These are phyloP conservation scores for Coemansia sp. DNA, from an alignment of 192 early-diverging fungal species.

Conservation along the genomic window DNA sequence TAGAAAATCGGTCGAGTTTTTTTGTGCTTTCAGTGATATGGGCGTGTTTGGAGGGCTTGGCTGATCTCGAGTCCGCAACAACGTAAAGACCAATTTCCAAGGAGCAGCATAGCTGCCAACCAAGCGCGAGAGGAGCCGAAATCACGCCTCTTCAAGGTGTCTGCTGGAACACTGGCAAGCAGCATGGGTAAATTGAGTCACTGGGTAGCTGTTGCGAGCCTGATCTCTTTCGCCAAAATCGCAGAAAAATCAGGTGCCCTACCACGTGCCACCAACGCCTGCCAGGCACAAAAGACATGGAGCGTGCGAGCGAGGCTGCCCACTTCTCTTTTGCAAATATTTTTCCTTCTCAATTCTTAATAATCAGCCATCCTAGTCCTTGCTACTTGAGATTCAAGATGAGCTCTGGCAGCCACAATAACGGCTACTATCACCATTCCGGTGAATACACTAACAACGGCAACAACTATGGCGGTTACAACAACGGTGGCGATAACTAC, in stretches of 20 bases:
- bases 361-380: background rate
- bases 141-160: no score
- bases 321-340: background rate
- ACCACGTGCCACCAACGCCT: background rate
- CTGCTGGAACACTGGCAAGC: no score
- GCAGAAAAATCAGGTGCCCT: background rate
- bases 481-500: background rate
- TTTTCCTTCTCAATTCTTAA: background rate
- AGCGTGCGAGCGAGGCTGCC: background rate
- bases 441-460: constrained; percentile 10
- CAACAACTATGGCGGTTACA: constrained; percentile 6
- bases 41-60: background rate
- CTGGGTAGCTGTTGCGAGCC: no score
- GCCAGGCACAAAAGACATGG: background rate
- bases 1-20: background rate
- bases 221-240: no score
- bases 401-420: constrained; percentile 37
- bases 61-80: no score
- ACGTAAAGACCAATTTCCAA: no score
- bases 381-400: constrained; percentile 9
- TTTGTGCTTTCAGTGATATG: background rate
- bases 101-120: no score
- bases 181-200: no score
- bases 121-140: no score
- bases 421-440: constrained; percentile 10